phyloP scores from a whole-genome alignment of 805 yeast genomes.

The Wickerhamomyces kurtzmanii region DNA sequence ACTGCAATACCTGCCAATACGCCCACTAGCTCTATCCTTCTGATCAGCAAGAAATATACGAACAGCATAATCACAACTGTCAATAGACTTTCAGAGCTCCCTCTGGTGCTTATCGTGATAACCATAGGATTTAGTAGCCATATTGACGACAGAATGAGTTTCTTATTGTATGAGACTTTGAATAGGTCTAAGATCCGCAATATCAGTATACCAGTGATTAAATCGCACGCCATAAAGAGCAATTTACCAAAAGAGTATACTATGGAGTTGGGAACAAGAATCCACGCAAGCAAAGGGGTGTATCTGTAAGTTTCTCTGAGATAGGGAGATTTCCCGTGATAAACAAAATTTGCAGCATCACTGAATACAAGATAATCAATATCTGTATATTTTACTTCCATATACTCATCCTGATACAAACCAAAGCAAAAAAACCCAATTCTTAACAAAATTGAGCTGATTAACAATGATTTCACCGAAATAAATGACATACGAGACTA shows the following conservation, averaged over 20 bases:
- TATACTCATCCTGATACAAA: slow-evolving; percentile 70
- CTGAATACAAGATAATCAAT: slow-evolving; percentile 90
- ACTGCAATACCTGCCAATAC: slow-evolving; percentile 42
- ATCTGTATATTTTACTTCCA: slow-evolving; percentile 84
- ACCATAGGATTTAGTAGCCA: slow-evolving; percentile 97
- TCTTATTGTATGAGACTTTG: slow-evolving; percentile 20
- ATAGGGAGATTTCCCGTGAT: slow-evolving; percentile 56
- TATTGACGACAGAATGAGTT: slow-evolving; percentile 39
- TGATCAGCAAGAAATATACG: slow-evolving; percentile 35
- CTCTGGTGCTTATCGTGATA: slow-evolving; percentile 83
- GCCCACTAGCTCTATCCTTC: slow-evolving; percentile 16
- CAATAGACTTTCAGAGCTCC: slow-evolving; percentile 84
- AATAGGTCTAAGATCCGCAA: slow-evolving; percentile 26
- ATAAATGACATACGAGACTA: background rate
- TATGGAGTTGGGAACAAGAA: slow-evolving; percentile 58
- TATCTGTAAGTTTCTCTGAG: slow-evolving; percentile 83
- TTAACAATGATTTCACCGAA: slow-evolving; percentile 6
- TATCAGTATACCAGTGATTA: slow-evolving; percentile 67
- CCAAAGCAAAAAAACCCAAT: slow-evolving; percentile 69
- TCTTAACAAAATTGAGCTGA: slow-evolving; percentile 28
- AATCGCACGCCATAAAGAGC: slow-evolving; percentile 67
- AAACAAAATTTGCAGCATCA: slow-evolving; percentile 77
- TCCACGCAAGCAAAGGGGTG: slow-evolving; percentile 85
- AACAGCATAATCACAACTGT: slow-evolving; percentile 65
- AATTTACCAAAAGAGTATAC: slow-evolving; percentile 72